Conservation (phyloP, 2,329 filamentous ascomycete genomes). For the Penicillium sp. region DNA sequence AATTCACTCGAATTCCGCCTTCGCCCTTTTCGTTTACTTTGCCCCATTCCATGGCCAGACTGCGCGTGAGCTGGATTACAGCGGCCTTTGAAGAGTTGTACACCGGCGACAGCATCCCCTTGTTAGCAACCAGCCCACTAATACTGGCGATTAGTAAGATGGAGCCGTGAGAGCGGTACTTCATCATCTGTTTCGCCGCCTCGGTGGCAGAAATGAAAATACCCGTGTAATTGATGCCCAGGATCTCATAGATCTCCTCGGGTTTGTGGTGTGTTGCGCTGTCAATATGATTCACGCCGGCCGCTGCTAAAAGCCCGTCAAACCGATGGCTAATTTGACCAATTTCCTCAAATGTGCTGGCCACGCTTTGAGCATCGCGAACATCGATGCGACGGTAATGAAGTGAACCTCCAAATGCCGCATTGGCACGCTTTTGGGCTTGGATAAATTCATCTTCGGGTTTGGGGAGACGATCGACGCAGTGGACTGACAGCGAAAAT, state of each 20-base stretch:
- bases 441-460: slow-evolving; percentile 42
- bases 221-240: slow-evolving; percentile 49
- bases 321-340: slow-evolving; percentile 32
- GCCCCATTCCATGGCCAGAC: slow-evolving; percentile 52
- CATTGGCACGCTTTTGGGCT: slow-evolving; percentile 35
- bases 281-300: slow-evolving; percentile 41
- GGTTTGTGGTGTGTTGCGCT: slow-evolving; percentile 39
- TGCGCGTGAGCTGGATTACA: slow-evolving; percentile 50
- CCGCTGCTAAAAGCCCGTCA: slow-evolving; percentile 41
- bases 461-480: slow-evolving; percentile 41
- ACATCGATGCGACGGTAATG: slow-evolving; percentile 48
- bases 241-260: slow-evolving; percentile 39
- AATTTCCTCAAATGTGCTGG: slow-evolving; percentile 32
- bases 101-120: slow-evolving; percentile 38
- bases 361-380: slow-evolving; percentile 34
- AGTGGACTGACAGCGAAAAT: slow-evolving; percentile 38
- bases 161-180: slow-evolving; percentile 46
- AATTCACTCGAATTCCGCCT: slow-evolving; percentile 53
- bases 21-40: slow-evolving; percentile 17
- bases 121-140: slow-evolving; percentile 49
- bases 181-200: slow-evolving; percentile 47
- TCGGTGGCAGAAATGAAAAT: slow-evolving; percentile 47
- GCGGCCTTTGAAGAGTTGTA: slow-evolving; percentile 56
- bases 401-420: slow-evolving; percentile 36
- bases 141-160: slow-evolving; percentile 51